A percentile compares a stretch with the other conserved stretches of the same genome.
Evolutionary conservation across 257 asterid species (phyloP).

Genomic region (Cynanchum wilfordii): DNA sequence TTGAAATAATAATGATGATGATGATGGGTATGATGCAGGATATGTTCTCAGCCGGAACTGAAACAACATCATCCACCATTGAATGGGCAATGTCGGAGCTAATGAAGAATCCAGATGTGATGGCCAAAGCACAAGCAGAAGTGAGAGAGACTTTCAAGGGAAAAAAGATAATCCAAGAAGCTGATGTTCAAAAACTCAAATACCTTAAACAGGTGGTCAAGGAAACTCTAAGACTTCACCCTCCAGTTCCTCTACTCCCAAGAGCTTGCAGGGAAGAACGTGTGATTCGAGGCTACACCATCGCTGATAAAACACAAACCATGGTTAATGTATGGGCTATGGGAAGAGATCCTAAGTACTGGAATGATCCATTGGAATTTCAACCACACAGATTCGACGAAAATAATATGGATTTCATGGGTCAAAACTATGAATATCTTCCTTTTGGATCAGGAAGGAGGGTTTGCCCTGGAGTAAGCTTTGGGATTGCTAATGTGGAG

Average conservation of each 20-base stretch:
- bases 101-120: neutral
- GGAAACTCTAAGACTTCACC: neutral
- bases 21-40: neutral
- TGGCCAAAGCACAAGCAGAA: slow-evolving; percentile 5
- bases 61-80: neutral
- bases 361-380: neutral
- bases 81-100: slow-evolving; percentile 8
- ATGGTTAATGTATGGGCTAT: neutral
- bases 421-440: neutral
- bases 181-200: neutral
- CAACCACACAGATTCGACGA: slow-evolving; percentile 1
- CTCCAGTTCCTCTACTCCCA: neutral
- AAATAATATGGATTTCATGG: neutral
- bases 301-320: neutral
- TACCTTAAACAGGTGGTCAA: neutral
- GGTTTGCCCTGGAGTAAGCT: neutral
- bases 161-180: neutral
- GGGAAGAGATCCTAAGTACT: slow-evolving; percentile 1
- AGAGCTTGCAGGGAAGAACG: neutral
- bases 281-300: neutral
- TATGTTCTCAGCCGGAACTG: slow-evolving; percentile 7
- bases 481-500: neutral
- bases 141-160: neutral
- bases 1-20: too few relatives aligned
- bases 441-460: neutral